phyloP scores from a whole-genome alignment of 148 eudicot genomes.

The Camellia granthamiana region DNA sequence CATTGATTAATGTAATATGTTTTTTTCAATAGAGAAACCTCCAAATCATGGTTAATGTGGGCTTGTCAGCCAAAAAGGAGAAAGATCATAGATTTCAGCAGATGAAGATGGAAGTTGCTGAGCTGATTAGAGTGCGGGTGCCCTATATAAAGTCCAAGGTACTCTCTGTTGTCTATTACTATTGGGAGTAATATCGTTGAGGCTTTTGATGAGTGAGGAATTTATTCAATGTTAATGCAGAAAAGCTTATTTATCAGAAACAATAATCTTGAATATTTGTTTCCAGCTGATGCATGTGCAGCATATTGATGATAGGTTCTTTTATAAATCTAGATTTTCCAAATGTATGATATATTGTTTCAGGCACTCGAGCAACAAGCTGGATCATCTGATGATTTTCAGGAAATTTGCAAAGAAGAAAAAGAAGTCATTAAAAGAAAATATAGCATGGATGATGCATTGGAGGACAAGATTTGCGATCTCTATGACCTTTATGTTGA shows the following conservation, averaged over 20 bases:
- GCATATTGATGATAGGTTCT: not conserved
- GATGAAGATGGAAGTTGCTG: constrained; percentile 74
- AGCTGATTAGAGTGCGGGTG: constrained; percentile 59
- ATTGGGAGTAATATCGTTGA: not conserved
- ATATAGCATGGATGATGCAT: constrained; percentile 61
- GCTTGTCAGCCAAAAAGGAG: constrained; percentile 82
- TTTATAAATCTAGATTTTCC: not conserved
- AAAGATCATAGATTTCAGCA: constrained; percentile 76
- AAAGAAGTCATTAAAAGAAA: constrained; percentile 52
- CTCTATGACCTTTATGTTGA: constrained; percentile 89
- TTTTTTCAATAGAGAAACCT: constrained; percentile 67
- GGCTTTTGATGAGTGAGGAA: not conserved
- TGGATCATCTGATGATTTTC: constrained; percentile 65
- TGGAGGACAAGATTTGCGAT: constrained; percentile 95
- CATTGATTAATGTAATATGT: constrained; percentile 6
- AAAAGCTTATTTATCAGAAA: too few species aligned
- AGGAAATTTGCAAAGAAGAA: constrained; percentile 52
- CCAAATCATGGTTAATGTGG: constrained; percentile 63
- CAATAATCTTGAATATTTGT: not conserved
- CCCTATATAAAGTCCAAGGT: constrained; percentile 71
- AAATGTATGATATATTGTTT: not conserved
- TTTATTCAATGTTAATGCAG: not conserved
- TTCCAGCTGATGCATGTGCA: not conserved
- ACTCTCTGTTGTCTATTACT: not conserved
- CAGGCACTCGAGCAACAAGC: constrained; percentile 67